These are phyloP conservation scores for Coemansia sp. DNA, from an alignment of 192 early-diverging fungal genomes.

Conservation along the genomic window DNA sequence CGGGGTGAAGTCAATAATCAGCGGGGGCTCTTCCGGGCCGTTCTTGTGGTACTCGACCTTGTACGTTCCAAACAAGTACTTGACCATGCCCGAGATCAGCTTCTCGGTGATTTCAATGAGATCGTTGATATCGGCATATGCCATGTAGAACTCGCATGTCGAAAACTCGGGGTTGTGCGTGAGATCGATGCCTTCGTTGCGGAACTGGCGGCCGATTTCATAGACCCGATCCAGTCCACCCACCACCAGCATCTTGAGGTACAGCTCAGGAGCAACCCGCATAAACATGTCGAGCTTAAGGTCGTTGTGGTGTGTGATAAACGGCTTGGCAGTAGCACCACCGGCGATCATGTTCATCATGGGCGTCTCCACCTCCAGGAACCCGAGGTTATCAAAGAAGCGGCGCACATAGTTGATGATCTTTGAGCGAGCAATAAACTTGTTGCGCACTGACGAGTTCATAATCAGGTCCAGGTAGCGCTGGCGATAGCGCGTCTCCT, in stretches of 20 bases:
- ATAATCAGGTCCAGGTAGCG: conserved; percentile 99
- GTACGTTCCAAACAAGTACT: conserved; percentile 84
- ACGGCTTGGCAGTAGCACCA: conserved; percentile 99
- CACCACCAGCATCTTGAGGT: conserved; percentile 96
- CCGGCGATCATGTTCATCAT: conserved; percentile 99
- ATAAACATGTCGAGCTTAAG: conserved; percentile 98
- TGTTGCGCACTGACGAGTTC: conserved; percentile 93
- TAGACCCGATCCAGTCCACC: conserved; percentile 98
- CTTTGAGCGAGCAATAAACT: conserved; percentile 88
- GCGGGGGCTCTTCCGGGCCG: conserved; percentile 69
- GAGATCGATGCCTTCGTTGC: conserved; percentile 97
- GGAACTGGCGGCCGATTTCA: conserved; percentile 99
- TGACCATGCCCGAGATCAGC: conserved; percentile 88
- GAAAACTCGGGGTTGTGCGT: conserved; percentile 99
- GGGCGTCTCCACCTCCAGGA: conserved; percentile 99
- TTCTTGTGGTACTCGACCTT: conserved; percentile 94
- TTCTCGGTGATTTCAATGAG: conserved; percentile 94
- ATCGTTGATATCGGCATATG: conserved; percentile 97
- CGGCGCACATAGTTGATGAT: conserved; percentile 94
- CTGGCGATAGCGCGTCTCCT: conserved; percentile 95
- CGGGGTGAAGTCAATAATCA: conserved; percentile 93
- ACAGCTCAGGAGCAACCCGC: conserved; percentile 98
- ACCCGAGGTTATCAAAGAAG: conserved; percentile 92
- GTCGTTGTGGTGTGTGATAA: conserved; percentile 99
- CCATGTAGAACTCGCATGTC: conserved; percentile 99